Conservation (phyloP, 2,329 filamentous ascomycete genomes). For the Fusarium piperis region DNA sequence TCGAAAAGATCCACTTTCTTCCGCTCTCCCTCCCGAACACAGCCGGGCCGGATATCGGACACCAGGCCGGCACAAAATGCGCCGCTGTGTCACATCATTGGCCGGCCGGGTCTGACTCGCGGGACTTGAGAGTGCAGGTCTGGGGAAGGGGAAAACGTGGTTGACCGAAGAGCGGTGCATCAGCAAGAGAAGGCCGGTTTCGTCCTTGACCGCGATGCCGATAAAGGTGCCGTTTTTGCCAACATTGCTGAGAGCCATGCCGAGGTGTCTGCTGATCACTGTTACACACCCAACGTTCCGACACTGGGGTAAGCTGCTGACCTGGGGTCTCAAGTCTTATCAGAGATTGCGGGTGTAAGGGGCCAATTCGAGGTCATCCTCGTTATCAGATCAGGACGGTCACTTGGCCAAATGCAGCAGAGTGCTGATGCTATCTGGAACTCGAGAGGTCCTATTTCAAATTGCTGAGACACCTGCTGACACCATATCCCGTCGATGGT, state of each 20-base stretch:
- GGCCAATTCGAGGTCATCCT: background rate
- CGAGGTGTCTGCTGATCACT: slow-evolving; percentile 27
- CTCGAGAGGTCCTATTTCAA: background rate
- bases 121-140: slow-evolving; percentile 4
- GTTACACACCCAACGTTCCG: background rate
- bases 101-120: background rate
- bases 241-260: background rate
- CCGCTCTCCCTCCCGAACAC: slow-evolving; percentile 38
- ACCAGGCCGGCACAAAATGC: slow-evolving; percentile 13
- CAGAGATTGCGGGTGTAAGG: background rate
- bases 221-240: background rate
- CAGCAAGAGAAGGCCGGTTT: background rate
- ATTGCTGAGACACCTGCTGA: background rate
- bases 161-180: slow-evolving; percentile 9
- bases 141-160: slow-evolving; percentile 28
- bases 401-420: slow-evolving; percentile 2
- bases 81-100: slow-evolving; percentile 11
- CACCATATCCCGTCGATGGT: background rate
- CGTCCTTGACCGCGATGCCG: background rate
- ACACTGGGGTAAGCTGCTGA: slow-evolving; percentile 27
- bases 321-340: slow-evolving; percentile 10
- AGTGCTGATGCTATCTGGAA: slow-evolving; percentile 7
- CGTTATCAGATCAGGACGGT: background rate
- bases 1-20: slow-evolving; percentile 26
- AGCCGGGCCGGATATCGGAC: slow-evolving; percentile 34